A percentile compares a stretch with the other conserved stretches of the same genome.
These are phyloP conservation scores for Pyrenophora graminea DNA, from an alignment of 2,329 filamentous ascomycete genomes.

Conservation along the genomic window DNA sequence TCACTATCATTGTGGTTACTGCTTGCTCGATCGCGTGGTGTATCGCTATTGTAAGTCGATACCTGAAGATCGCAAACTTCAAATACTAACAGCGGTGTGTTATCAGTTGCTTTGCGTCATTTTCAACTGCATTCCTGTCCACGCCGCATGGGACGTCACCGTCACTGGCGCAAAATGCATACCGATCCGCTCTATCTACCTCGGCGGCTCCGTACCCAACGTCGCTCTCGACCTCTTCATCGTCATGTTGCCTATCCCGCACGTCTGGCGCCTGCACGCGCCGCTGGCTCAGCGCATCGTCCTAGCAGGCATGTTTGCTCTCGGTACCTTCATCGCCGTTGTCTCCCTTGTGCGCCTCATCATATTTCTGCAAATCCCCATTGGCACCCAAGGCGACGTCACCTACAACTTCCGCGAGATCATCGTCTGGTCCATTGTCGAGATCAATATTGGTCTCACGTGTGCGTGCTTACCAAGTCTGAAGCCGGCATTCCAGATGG, in stretches of 20 bases:
- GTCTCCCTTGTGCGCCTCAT: conserved; percentile 29
- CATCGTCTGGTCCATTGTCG: conserved; percentile 31
- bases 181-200: conserved; percentile 21
- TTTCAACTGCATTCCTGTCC: conserved; percentile 27
- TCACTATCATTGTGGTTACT: conserved; percentile 15
- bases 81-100: not conserved
- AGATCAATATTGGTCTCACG: conserved; percentile 29
- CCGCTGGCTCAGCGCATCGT: conserved; percentile 27
- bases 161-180: conserved; percentile 26
- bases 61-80: not conserved
- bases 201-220: conserved; percentile 32
- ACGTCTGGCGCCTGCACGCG: conserved; percentile 31
- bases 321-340: conserved; percentile 31
- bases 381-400: conserved; percentile 19
- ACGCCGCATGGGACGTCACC: conserved; percentile 28
- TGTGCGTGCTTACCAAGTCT: conserved; percentile 30
- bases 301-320: conserved; percentile 28
- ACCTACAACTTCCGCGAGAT: conserved; percentile 36
- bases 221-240: conserved; percentile 30
- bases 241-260: conserved; percentile 30
- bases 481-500: conserved; percentile 20
- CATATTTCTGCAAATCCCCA: conserved; percentile 30
- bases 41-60: conserved; percentile 20
- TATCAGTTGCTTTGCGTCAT: conserved; percentile 21
- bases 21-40: conserved; percentile 23